Evolutionary conservation across 768 basidiomycete species (phyloP).

Genomic region (Leccinum disarticulatum): DNA sequence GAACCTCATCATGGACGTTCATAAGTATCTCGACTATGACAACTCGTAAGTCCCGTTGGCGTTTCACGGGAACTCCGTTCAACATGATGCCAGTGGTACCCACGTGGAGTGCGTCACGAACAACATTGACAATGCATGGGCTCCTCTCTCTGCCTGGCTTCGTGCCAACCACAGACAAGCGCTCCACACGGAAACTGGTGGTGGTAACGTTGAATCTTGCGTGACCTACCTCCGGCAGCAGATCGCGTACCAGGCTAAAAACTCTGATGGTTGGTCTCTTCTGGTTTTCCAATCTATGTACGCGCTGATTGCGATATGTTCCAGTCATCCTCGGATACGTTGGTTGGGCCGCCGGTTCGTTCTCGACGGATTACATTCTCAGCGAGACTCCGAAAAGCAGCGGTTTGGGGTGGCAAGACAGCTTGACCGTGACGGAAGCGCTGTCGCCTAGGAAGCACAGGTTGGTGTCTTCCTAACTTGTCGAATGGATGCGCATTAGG

Average conservation of each 20-base stretch:
- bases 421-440: constrained; percentile 36
- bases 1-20: constrained; percentile 58
- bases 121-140: constrained; percentile 49
- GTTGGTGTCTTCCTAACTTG: constrained; percentile 3
- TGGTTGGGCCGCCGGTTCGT: constrained; percentile 59
- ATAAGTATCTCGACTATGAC: constrained; percentile 61
- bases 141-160: constrained; percentile 48
- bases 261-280: too few relatives aligned
- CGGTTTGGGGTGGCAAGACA: constrained; percentile 37
- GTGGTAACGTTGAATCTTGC: constrained; percentile 51
- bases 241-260: too few relatives aligned
- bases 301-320: too few relatives aligned
- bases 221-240: constrained; percentile 40
- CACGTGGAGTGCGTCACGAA: constrained; percentile 47
- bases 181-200: constrained; percentile 61
- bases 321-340: too few relatives aligned
- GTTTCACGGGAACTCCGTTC: constrained; percentile 2
- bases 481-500: neutral
- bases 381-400: constrained; percentile 32
- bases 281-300: too few relatives aligned
- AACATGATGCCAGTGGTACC: constrained; percentile 41
- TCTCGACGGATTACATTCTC: constrained; percentile 38
- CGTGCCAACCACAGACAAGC: constrained; percentile 51
- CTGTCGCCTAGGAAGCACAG: constrained; percentile 19
- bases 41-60: constrained; percentile 39